Evolutionary conservation across 768 basidiomycete genomes (phyloP).

Genomic region (Mycena sanguinolenta): DNA sequence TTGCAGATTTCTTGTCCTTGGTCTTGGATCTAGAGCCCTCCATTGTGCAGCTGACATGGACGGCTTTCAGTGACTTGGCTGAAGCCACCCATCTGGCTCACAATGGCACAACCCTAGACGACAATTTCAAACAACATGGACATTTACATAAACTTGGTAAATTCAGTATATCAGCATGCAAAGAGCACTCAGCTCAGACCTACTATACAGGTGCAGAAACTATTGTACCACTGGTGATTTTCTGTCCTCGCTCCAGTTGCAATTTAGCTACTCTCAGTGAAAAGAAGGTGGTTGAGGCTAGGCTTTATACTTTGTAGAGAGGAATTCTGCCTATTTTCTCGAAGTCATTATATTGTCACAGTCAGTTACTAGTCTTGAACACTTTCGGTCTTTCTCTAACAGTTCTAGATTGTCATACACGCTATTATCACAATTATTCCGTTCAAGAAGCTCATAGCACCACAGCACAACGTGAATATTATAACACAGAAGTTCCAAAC

Average conservation of each 20-base stretch:
- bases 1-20: background rate
- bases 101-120: background rate
- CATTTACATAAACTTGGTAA: background rate
- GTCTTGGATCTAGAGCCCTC: background rate
- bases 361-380: too few relatives aligned
- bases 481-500: background rate
- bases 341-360: slow-evolving; percentile 3
- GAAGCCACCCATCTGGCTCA: background rate
- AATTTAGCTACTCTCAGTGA: background rate
- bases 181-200: background rate
- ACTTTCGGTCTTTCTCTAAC: background rate
- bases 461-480: background rate
- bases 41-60: background rate
- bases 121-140: background rate
- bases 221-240: background rate
- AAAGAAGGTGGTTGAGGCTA: background rate
- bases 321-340: slow-evolving; percentile 5
- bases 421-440: background rate
- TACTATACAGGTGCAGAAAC: background rate
- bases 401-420: background rate
- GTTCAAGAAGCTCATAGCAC: background rate
- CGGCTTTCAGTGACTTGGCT: background rate
- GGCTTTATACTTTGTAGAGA: background rate
- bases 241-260: background rate
- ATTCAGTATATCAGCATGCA: too few relatives aligned